Conservation (phyloP, 305 asterid genomes). For the Coffea humblotiana region DNA sequence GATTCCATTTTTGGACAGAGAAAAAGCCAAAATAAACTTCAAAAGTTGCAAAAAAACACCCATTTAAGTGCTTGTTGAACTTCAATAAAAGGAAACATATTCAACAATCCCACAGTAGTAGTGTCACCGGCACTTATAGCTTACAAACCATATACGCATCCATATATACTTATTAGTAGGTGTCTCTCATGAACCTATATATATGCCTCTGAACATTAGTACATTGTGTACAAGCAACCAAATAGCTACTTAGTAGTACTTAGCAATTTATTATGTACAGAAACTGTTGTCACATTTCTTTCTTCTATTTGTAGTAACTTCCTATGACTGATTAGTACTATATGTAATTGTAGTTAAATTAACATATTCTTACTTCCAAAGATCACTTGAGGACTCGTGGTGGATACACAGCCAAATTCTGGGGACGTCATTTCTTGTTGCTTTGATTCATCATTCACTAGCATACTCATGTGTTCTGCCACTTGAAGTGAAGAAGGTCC, state of each 20-base stretch:
- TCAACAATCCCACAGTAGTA: conserved; percentile 17
- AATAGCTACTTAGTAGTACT: background rate
- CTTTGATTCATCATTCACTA: conserved; percentile 25
- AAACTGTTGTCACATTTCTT: conserved; percentile 11
- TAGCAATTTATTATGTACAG: conserved; percentile 35
- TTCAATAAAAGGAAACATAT: conserved; percentile 17
- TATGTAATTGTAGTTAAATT: conserved; percentile 5
- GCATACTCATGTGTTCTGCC: conserved; percentile 27
- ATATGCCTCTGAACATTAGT: conserved; percentile 7
- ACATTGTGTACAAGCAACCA: conserved; percentile 18
- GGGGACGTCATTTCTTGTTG: conserved; percentile 22
- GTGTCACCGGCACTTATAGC: conserved; percentile 15
- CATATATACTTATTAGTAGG: conserved; percentile 11
- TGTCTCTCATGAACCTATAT: background rate
- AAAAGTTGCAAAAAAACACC: background rate
- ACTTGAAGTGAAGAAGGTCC: conserved; percentile 24
- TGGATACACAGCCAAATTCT: conserved; percentile 34
- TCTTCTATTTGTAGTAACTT: conserved; percentile 1
- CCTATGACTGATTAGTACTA: conserved; percentile 12
- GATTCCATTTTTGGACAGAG: background rate
- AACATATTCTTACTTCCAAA: conserved; percentile 41
- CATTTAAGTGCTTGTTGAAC: conserved; percentile 5
- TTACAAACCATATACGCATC: conserved; percentile 19
- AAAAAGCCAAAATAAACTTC: background rate
- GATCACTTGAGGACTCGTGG: conserved; percentile 36